phyloP scores from a whole-genome alignment of 2,329 filamentous ascomycete genomes.

The Waltergamsia citrina region DNA sequence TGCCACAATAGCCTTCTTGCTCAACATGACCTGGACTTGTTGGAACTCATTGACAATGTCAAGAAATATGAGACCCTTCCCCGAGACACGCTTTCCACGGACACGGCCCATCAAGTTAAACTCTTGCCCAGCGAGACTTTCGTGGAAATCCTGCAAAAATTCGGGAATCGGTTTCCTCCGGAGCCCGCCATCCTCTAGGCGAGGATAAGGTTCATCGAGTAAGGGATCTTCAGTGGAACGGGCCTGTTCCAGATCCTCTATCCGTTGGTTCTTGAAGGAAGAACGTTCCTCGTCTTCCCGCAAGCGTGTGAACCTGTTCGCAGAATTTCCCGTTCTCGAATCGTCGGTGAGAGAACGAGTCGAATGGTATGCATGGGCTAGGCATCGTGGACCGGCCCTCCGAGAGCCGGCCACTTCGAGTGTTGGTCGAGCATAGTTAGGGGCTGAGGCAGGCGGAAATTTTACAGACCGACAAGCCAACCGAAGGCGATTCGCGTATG shows the following conservation, averaged over 20 bases:
- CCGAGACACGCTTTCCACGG: conserved; percentile 57
- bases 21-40: conserved; percentile 68
- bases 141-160: conserved; percentile 19
- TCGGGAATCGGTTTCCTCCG: conserved; percentile 20
- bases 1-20: conserved; percentile 37
- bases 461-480: conserved; percentile 18
- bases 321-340: too few relatives aligned
- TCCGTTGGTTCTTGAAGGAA: conserved; percentile 26
- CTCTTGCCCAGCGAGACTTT: conserved; percentile 14
- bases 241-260: conserved; percentile 19
- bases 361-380: too few relatives aligned
- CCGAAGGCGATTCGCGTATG: conserved; percentile 23
- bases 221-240: conserved; percentile 22
- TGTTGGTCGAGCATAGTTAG: too few relatives aligned
- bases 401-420: too few relatives aligned
- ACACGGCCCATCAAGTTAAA: conserved; percentile 53
- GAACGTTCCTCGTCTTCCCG: too few relatives aligned
- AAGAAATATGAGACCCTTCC: conserved; percentile 76
- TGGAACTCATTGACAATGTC: conserved; percentile 67
- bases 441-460: not conserved
- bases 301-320: too few relatives aligned
- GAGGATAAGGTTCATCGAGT: conserved; percentile 24
- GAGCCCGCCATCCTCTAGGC: conserved; percentile 11
- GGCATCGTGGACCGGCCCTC: too few relatives aligned
- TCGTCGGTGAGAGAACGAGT: too few relatives aligned